phyloP scores from a whole-genome alignment of 441 rosid genomes.

The Codiaeum variegatum region DNA sequence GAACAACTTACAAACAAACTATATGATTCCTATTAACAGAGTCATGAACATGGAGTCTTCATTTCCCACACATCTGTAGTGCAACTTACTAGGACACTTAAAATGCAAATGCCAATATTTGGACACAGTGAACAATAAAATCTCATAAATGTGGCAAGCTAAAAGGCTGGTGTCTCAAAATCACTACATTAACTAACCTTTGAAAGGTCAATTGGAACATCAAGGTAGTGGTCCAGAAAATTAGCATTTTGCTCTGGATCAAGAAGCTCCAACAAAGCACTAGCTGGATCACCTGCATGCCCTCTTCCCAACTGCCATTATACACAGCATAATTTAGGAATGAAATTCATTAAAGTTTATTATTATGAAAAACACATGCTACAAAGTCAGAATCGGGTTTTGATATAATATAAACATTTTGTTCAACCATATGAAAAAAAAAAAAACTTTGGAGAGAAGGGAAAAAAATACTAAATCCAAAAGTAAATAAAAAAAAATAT shows the following conservation, averaged over 20 bases:
- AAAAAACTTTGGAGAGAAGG: neutral
- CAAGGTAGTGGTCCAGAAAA: constrained; percentile 88
- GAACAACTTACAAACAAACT: neutral
- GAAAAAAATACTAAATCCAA: neutral
- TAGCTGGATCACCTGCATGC: constrained; percentile 87
- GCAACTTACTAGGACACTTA: constrained; percentile 3
- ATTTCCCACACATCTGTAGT: neutral
- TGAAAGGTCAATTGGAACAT: constrained; percentile 85
- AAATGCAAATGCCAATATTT: neutral
- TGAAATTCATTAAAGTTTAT: neutral
- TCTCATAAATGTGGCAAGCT: neutral
- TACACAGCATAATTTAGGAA: constrained; percentile 7
- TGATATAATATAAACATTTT: neutral
- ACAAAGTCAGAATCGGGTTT: neutral
- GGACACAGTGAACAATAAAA: neutral
- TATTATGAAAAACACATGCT: neutral
- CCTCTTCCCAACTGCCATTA: constrained; percentile 76
- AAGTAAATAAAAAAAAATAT: constrained; percentile 14
- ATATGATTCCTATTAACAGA: neutral
- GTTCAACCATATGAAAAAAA: neutral
- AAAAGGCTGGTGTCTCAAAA: constrained; percentile 2
- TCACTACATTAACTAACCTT: constrained; percentile 48
- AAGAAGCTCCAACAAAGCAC: constrained; percentile 94
- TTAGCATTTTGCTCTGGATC: constrained; percentile 98
- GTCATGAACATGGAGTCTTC: neutral